Conservation (phyloP, 345 rosid species). For the Camelina laxa region DNA sequence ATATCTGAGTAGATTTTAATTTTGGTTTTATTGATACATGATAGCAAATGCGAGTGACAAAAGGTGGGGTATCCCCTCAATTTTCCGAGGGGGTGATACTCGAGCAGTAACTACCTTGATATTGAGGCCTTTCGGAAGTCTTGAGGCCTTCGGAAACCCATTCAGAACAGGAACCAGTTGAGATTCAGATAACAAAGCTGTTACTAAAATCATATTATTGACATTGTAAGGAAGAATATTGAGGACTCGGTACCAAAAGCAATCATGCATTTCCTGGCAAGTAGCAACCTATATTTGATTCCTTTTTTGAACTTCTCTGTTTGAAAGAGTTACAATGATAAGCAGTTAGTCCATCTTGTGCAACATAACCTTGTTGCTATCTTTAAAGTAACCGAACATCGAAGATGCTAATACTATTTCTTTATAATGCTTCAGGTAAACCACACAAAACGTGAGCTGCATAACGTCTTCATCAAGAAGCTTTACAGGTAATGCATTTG, state of each 20-base stretch:
- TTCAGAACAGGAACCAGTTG: slow-evolving; percentile 84
- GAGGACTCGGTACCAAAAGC: slow-evolving; percentile 92
- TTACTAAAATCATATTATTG: slow-evolving; percentile 89
- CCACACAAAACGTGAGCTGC: slow-evolving; percentile 95
- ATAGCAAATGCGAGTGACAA: slow-evolving; percentile 63
- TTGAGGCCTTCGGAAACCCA: slow-evolving; percentile 84
- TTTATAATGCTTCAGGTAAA: slow-evolving; percentile 65
- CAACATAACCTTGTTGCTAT: neutral
- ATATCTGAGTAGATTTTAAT: slow-evolving; percentile 26
- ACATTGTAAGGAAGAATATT: slow-evolving; percentile 92
- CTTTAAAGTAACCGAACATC: neutral
- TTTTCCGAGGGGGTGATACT: slow-evolving; percentile 77
- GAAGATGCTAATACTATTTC: slow-evolving; percentile 31
- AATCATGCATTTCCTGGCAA: slow-evolving; percentile 97
- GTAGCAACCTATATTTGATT: slow-evolving; percentile 25
- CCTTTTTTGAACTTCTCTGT: neutral
- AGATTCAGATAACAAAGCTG: slow-evolving; percentile 78
- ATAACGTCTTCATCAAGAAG: slow-evolving; percentile 90
- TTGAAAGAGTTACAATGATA: neutral
- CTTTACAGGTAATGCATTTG: slow-evolving; percentile 85
- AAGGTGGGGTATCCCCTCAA: slow-evolving; percentile 90
- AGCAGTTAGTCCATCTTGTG: slow-evolving; percentile 2
- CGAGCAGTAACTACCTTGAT: slow-evolving; percentile 55
- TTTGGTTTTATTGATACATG: slow-evolving; percentile 32
- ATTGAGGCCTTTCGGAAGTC: no score